Evolutionary conservation across 495 filamentous ascomycete genomes (phyloP).

Genomic region (Penicillium arizonense): DNA sequence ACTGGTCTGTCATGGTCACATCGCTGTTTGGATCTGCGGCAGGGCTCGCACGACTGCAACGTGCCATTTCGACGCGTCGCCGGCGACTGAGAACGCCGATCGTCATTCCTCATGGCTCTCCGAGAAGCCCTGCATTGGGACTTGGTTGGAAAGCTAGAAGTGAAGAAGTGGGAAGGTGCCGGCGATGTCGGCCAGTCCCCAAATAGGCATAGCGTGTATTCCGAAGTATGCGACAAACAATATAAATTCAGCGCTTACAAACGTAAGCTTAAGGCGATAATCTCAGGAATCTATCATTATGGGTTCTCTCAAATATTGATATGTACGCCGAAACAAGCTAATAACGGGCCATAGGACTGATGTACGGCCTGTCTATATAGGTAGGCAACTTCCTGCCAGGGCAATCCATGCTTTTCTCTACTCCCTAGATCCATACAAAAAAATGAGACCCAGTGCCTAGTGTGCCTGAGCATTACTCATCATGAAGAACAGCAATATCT

Average conservation of each 20-base stretch:
- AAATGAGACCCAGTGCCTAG: neutral
- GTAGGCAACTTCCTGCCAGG: too few species aligned
- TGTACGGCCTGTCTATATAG: too few species aligned
- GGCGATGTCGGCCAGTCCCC: neutral
- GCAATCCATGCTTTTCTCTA: too few species aligned
- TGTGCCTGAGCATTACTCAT: too few species aligned
- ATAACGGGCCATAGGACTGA: too few species aligned
- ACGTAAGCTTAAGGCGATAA: neutral
- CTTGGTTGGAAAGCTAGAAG: neutral
- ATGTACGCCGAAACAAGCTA: too few species aligned
- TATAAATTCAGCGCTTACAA: neutral
- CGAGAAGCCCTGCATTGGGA: neutral
- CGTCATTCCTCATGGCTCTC: slow-evolving; percentile 19
- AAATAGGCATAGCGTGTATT: slow-evolving; percentile 12
- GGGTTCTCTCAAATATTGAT: too few species aligned
- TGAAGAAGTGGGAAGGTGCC: neutral
- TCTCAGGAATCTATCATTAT: too few species aligned
- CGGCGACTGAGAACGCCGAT: slow-evolving; percentile 22
- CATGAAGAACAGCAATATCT: slow-evolving; percentile 2
- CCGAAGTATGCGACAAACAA: neutral
- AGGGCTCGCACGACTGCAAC: slow-evolving; percentile 51
- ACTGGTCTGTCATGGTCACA: slow-evolving; percentile 46
- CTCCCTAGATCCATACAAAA: neutral
- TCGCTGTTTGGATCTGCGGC: slow-evolving; percentile 50
- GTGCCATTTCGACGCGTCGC: slow-evolving; percentile 46